Base-by-base conservation (phyloP, 225 moss, liverwort and hornwort species). In the Bryum argenteum region DNA sequence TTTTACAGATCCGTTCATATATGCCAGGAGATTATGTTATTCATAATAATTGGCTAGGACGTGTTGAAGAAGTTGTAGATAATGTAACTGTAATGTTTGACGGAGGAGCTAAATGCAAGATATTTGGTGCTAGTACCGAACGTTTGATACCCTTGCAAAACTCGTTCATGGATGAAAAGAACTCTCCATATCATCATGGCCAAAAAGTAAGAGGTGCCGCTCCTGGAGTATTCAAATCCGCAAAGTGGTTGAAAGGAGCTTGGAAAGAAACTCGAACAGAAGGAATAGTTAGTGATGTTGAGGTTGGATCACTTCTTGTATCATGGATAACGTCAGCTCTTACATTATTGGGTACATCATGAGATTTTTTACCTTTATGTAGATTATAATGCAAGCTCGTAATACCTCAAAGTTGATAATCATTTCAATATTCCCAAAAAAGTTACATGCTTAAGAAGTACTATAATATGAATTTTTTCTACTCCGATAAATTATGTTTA, bases 41-140 rank as follows among this genome's bases (percentile, higher is more conserved):
- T 59, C 73, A 79, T 43, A 75, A 77, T 16, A 78, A 75, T 56
- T 96, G 93, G 90, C 80, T 96, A 50, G 93, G 96, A 2, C 73
- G 79, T n/a, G 77, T 93, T 61, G 84, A 96, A 66, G 82, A 93
- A 70, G 91, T 96, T 18, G 75, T 78, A 45, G 91, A 96, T 63
- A 87, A 93, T 43, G 85, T 93, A 22, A 93, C 74, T 0, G 79
- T 96, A 1, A 50, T 82, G 38, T 96, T 93, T 65, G 89, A 91
- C n/a, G 79, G 79, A 70, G 83, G 90, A 54, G 71, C 85, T 8
- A 93, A 81, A 53, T 96, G 91, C 23, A 93, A 91, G 67, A 72
- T 96, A 2, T 71, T 82, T 39, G 26, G 57, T 26, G 87, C 77
- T 6, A 15, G 86, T 53, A 79, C 58, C 1, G 8, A 85, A 11